These are phyloP conservation scores for Castanea mollissima DNA, from an alignment of 306 rosid species.

Conservation along the genomic window DNA sequence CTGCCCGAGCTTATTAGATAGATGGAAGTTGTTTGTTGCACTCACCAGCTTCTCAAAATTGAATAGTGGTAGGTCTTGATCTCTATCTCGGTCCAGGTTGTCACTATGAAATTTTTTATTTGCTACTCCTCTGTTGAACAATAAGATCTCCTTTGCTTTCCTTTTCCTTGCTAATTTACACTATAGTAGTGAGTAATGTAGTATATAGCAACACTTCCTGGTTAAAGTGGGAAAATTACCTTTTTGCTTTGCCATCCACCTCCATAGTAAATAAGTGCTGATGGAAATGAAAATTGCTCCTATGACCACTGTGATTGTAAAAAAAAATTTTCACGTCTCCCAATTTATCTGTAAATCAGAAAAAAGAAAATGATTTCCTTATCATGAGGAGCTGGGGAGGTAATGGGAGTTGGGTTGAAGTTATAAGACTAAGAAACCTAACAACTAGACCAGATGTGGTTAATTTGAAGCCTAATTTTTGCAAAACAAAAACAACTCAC, in stretches of 20 bases:
- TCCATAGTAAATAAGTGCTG: background rate
- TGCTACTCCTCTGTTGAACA: background rate
- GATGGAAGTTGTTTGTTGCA: constrained; percentile 34
- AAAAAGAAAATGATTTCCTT: too few species aligned
- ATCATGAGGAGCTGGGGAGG: too few species aligned
- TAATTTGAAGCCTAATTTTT: too few species aligned
- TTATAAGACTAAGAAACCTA: too few species aligned
- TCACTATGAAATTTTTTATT: constrained; percentile 1
- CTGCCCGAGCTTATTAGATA: constrained; percentile 22
- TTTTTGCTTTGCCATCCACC: background rate
- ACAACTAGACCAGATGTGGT: too few species aligned
- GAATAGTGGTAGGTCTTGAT: background rate
- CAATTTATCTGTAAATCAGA: background rate
- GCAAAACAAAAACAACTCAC: background rate
- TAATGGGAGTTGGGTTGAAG: too few species aligned
- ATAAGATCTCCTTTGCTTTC: background rate
- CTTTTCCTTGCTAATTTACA: background rate
- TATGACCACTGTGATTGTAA: background rate
- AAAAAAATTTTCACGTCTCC: background rate
- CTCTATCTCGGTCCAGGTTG: background rate
- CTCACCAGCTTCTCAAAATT: background rate
- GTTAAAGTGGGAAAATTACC: constrained; percentile 10
- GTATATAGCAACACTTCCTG: background rate
- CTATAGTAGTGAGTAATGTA: background rate
- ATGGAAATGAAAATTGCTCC: background rate